These are phyloP conservation scores for Akanthomyces muscarius DNA, from an alignment of 2,329 filamentous ascomycete species.

Conservation along the genomic window DNA sequence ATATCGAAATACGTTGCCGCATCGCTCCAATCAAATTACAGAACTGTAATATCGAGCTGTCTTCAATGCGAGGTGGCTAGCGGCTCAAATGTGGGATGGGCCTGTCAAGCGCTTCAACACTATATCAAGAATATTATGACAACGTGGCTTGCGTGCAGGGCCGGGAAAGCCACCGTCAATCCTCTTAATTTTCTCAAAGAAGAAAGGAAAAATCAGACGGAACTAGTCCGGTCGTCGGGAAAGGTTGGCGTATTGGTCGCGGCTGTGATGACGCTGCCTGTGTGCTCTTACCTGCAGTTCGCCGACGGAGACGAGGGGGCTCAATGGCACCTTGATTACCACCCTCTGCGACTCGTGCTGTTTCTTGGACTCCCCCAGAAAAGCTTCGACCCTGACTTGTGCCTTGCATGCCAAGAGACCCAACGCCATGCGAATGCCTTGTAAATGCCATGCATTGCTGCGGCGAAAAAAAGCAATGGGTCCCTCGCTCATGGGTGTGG, in stretches of 20 bases:
- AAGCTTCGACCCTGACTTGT: not conserved
- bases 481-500: not conserved
- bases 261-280: not conserved
- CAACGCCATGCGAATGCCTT: not conserved
- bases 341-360: constrained; percentile 9
- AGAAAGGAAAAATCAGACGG: not conserved
- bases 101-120: not conserved
- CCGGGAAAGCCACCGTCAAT: not conserved
- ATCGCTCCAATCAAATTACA: not conserved
- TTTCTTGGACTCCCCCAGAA: constrained; percentile 2
- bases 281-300: not conserved
- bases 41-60: not conserved
- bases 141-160: not conserved
- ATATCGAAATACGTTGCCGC: not conserved
- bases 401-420: not conserved
- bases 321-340: not conserved
- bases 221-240: not conserved
- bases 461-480: not conserved
- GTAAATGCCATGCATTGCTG: not conserved
- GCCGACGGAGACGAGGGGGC: not conserved
- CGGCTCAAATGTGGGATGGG: not conserved
- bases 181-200: constrained; percentile 7
- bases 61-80: not conserved
- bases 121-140: not conserved
- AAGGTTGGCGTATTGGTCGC: not conserved